phyloP scores from a whole-genome alignment of 176 grass and related monocot genomes.

The Typha latifolia region DNA sequence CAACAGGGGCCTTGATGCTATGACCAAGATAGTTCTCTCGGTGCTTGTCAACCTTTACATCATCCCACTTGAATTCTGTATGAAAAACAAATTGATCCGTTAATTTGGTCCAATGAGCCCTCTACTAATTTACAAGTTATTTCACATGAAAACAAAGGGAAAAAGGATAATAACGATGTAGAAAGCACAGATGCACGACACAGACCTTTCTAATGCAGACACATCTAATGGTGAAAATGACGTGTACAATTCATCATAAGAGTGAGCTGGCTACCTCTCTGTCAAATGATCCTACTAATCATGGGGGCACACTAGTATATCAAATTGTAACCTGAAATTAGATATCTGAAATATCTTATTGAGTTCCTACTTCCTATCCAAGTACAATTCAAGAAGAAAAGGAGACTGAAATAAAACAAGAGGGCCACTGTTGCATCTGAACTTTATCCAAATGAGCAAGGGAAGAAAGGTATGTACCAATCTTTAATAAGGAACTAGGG shows the following conservation, averaged over 20 bases:
- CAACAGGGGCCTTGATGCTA: slow-evolving; percentile 87
- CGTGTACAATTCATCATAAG: not conserved
- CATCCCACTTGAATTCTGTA: slow-evolving; percentile 98
- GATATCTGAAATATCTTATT: not conserved
- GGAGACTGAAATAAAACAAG: not conserved
- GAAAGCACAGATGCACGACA: not conserved
- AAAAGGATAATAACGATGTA: not conserved
- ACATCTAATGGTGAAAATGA: not conserved
- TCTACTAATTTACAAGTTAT: not conserved
- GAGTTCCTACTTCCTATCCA: not conserved
- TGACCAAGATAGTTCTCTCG: slow-evolving; percentile 95
- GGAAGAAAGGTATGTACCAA: not conserved
- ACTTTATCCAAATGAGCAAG: not conserved
- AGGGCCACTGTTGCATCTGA: not conserved
- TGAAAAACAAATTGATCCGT: not conserved
- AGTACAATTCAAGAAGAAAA: not conserved
- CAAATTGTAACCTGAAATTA: not conserved
- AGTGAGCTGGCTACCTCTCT: not conserved
- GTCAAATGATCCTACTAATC: not conserved
- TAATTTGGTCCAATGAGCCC: not conserved
- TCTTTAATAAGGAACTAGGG: not conserved
- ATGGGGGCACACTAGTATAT: not conserved
- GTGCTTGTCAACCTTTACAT: slow-evolving; percentile 98
- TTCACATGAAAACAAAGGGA: not conserved
- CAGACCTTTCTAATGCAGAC: too few relatives aligned